Base-by-base conservation (phyloP, 2,329 filamentous ascomycete species). In the Esteya vermicola region DNA sequence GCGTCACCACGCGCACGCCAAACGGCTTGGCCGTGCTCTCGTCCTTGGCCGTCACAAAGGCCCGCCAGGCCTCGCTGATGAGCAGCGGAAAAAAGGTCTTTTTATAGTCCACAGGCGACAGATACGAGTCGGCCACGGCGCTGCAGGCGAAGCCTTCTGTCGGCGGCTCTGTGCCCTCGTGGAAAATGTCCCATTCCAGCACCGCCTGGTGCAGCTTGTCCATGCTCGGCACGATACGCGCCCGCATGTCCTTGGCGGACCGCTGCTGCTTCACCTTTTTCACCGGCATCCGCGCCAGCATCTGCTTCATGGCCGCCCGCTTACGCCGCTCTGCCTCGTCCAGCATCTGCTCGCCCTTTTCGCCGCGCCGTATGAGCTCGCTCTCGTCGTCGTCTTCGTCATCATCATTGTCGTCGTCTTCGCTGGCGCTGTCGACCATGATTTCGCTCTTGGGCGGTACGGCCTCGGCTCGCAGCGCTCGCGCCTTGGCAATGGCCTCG, bases 111-210 rank as follows among this genome's bases (percentile, higher is more conserved):
- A 64, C 63, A 1, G 86, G 82, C 49, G 85, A 78, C 22, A 66
- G 58, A 59, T 94, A 98, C 1, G 75, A 75, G 45, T 84, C 80
- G 6, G 81, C 78, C 10, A 98, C 89, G 40, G 75, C 67, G 35
- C 70, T 75, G 53, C 89, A 93, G 33, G 75, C 69, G 36, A 78
- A 77, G 14, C 75, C 75, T 38, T 75, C 38, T 14, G 38, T 79
- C 0, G 91, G 88, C 6, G 91, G 91, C 43, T 88, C 82, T 52
- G 88, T 85, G 22, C 86, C 85, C 34, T 77, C 66, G 52, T 94
- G 83, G 57, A 95, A 98, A 48, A 93, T 93, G 48, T 98, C 84
- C 91, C 91, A 98, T 41, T 81, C 74, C 4, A 98, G 72, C 38
- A 98, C 85, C 16, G 80, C 80, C 51, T 82, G 79, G 55, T 96